Base-by-base conservation (phyloP, 306 rosid species). In the Ceratonia siliqua region DNA sequence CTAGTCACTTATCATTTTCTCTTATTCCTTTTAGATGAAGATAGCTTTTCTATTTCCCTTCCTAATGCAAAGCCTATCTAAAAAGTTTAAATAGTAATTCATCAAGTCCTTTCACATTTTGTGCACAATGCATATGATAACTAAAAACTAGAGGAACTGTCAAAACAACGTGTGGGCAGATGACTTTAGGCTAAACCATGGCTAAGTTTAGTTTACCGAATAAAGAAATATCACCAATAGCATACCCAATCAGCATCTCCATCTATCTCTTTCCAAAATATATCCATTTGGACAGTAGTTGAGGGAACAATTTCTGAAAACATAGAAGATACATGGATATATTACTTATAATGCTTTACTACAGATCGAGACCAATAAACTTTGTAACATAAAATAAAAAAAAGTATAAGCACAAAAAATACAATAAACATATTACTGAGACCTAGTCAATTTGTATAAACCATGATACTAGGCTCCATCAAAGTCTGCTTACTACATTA, bases 191-290 rank as follows among this genome's bases (percentile, higher is more conserved):
- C 56, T 74, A 74, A 81, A 81, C 75, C 83, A 69, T 79, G 49
- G 72, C 67, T 72, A 80, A 68, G 83, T 77, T 58, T 77, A 80
- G 68, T 77, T 79, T 78, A 82, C 81, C 85, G 62, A 81, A 79
- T 81, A 72, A 78, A 79, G 52, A 76, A 79, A 78, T 68, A 67
- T 59, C 70, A 81, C 57, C 71, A 87, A 76, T 74, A 74, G 86
- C 95, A 75, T 90, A 95, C 99, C 99, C 99, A 95, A 73, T 92
- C 98, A 69, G 93, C 89, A 81, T 95, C 97, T 3, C 89, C 94
- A 74, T 90, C 91, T 85, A 85, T 76, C 91, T 87, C 94, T 87
- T 95, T 95, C 99, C 97, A 95, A 85, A 82, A 92, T 79, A 92
- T 70, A 85, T 95, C 97, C 89, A 85, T 88, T 72, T 87, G 99